Evolutionary conservation across 352 stramenopile species (phyloP), one percentile per base, ranked within the genome.

Genomic region (Phytopythium helicoides): DNA sequence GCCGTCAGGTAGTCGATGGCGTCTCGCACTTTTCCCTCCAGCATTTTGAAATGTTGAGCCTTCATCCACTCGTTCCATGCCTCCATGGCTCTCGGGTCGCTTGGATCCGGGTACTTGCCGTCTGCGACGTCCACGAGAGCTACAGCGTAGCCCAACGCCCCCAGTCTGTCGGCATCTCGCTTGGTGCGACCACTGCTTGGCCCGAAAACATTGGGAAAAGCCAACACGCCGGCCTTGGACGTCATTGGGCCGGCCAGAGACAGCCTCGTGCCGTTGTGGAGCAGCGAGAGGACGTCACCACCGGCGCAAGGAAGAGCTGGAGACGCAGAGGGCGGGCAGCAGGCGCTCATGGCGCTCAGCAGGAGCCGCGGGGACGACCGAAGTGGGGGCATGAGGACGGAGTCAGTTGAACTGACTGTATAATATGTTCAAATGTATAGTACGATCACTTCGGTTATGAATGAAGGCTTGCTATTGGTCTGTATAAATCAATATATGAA

Each of bases 121-220:
- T 53, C 52, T 3, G 54, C 45, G 16, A 75, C 14, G 47, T 77
- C 71, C 22, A 77, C 56, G 18, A 75, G 44, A 11, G 47, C 71
- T 11, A 81, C 71, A 0, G 53, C 69, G 35, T 77, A 81, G 9
- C 67, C 67, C 3, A 74, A 28, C 26, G 59, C 31, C 10, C 60
- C 68, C 4, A 80, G 52, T 14, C 22, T 35, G 35, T 74, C 63
- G 21, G 60, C 59, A 48, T 80, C 66, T 6, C 48, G 45, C 54
- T 76, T 71, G 56, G 52, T 58, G 51, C 66, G 70, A 16, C 70
- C 66, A 47, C 70, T 81, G 54, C 71, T 62, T 18, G 60, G 41
- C 10, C 66, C 66, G 36, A 62, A 71, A 26, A 76, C 61, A 33
- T 81, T 64, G 1, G 70, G 70, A n/a, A 80, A 55, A 25, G 68